These are phyloP conservation scores for Annulohypoxylon moriforme DNA, from an alignment of 495 filamentous ascomycete genomes.

Conservation along the genomic window DNA sequence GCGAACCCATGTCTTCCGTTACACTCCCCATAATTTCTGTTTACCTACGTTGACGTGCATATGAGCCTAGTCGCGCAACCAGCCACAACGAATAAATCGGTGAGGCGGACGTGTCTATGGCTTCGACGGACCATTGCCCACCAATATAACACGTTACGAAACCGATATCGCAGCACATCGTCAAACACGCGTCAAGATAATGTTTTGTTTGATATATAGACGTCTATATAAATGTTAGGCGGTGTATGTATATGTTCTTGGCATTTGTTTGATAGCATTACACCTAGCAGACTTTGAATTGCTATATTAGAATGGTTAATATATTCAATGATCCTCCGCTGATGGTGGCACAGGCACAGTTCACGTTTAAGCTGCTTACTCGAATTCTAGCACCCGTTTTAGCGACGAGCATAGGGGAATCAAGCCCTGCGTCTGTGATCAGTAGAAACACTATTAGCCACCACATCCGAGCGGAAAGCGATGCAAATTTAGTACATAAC, in stretches of 20 bases:
- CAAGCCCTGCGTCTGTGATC: background rate
- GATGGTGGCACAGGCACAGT: background rate
- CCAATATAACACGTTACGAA: constrained; percentile 14
- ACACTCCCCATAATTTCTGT: constrained; percentile 40
- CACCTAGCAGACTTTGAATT: background rate
- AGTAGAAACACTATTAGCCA: background rate
- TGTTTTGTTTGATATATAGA: constrained; percentile 5
- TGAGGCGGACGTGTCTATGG: constrained; percentile 28
- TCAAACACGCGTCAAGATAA: constrained; percentile 10
- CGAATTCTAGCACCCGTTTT: background rate
- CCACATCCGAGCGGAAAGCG: background rate
- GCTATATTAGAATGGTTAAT: background rate
- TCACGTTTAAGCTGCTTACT: background rate
- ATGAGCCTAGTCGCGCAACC: constrained; percentile 18
- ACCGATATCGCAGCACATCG: constrained; percentile 15
- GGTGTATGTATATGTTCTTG: background rate
- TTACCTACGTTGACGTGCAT: constrained; percentile 42
- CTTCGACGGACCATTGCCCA: constrained; percentile 28
- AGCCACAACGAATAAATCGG: constrained; percentile 33
- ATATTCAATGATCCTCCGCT: background rate
- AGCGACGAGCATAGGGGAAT: background rate
- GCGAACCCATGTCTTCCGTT: constrained; percentile 25
- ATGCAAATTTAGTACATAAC: background rate
- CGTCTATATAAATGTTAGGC: constrained; percentile 4
- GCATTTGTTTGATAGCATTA: background rate